Evolutionary conservation across 1,284 basidiomycete species (phyloP), one percentile per base, ranked within the genome.

Genomic region (Sanghuangporus weigelae): DNA sequence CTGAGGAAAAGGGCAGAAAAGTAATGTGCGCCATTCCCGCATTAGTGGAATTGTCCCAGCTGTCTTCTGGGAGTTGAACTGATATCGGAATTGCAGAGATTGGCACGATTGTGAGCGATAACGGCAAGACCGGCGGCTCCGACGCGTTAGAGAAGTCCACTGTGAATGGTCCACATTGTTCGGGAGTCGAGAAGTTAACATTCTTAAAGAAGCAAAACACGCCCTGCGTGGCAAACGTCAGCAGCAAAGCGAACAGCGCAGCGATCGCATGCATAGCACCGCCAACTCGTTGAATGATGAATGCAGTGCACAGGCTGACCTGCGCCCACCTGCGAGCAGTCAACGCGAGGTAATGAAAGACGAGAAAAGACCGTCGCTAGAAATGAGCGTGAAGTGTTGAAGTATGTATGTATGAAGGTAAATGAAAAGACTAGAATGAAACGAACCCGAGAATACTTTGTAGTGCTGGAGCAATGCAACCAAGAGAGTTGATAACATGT

Each of bases 81-180:
- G 75, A 73, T 53, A 84, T 72, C 0, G 83, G 81, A 12, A 75
- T 75, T 14, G 78, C 78, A 67, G 80, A 78, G 69, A 85, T 75
- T 59, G 85, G 84, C 67, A 87, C 69, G 71, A 88, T 71, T 54
- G 80, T 81, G 66, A 87, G 75, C 14, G 74, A 74, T 57, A 80
- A 75, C 23, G 83, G 81, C 59, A 78, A 71, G 26, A 74, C 70
- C 21, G 73, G 64, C 51, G 76, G 73, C 6, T 10, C 5, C 64
- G 36, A 21, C 49, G 21, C 10, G 16, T 56, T 73, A 54, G 71
- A 68, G 67, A 86, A 82, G 42, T 74, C 69, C 62, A 87, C 73
- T 55, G 72, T 73, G 67, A 85, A 79, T 40, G 77, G 76, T 66
- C 78, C 79, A 74, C 85, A 87, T 71, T 88, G 84, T 61, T 76